Base-by-base conservation (phyloP, 192 early-diverging fungal species). In the Geranomyces michiganensis region DNA sequence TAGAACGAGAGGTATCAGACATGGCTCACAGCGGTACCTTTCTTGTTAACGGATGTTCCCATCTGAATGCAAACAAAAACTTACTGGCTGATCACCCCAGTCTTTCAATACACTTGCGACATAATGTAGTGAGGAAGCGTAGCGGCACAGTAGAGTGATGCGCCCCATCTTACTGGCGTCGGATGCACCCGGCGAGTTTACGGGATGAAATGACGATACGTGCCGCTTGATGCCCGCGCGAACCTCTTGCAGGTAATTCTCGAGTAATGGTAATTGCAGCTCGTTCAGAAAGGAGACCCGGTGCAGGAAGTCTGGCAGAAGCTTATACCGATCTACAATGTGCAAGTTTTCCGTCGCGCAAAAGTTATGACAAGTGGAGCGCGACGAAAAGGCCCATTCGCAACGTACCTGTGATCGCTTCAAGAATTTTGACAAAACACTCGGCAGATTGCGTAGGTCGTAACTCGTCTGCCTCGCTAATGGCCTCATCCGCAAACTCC, bases 31-130 rank as follows among this genome's bases (percentile, higher is more conserved):
- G n/a, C n/a, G n/a, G n/a, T n/a, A n/a, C n/a, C n/a, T n/a, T n/a
- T n/a, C n/a, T n/a, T n/a, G n/a, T n/a, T n/a, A n/a, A n/a, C n/a
- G n/a, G n/a, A n/a, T n/a, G n/a, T n/a, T n/a, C 24, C 7, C 51
- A 15, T 53, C 24, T 7, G 51, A 26, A n/a, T 53, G n/a, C n/a
- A 53, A 53, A 15, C 6, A 3, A 30, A 8, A 5, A 41, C 69
- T 56, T 60, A 77, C 75, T 21, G 68, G 56, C 49, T 72, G 65
- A 13, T 71, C 70, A 4, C 62, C 64, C 75, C 75, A 77, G 26
- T 77, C 75, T 29, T 59, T 32, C 14, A 77, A 49, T 14, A 56
- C 53, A 6, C 15, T 29, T 5, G 67, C 19, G 45, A 77, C 27
- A 36, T 67, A 73, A 19, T 67, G 44, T 33, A 77, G 49, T 21